Conservation (phyloP, 805 yeast species). For the Barnettozyma populi region DNA sequence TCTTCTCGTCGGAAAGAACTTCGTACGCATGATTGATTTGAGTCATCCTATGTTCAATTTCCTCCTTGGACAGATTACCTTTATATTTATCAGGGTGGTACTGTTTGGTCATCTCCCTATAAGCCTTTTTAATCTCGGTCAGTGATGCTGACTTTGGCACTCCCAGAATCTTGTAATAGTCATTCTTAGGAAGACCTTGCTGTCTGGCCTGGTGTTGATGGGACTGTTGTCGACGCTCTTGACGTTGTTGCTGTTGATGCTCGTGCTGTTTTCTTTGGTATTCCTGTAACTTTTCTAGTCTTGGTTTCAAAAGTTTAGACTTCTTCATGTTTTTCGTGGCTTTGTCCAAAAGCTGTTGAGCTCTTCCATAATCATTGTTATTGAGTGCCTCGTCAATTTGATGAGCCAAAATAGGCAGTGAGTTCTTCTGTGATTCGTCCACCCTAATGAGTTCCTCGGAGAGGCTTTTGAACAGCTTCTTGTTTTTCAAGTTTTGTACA, state of each 20-base stretch:
- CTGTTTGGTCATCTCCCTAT: constrained; percentile 69
- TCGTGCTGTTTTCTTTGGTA: constrained; percentile 32
- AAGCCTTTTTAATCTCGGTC: constrained; percentile 71
- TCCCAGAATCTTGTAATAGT: constrained; percentile 76
- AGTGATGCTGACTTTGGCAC: constrained; percentile 62
- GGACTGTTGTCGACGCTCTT: constrained; percentile 33
- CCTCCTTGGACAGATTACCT: constrained; percentile 57
- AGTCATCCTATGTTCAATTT: constrained; percentile 81
- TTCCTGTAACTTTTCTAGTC: constrained; percentile 26
- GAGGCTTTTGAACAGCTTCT: constrained; percentile 23
- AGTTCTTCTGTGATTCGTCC: constrained; percentile 20
- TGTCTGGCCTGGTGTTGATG: constrained; percentile 31
- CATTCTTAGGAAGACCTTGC: constrained; percentile 39
- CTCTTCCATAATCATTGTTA: constrained; percentile 33
- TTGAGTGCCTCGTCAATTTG: constrained; percentile 34
- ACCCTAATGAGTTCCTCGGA: constrained; percentile 23
- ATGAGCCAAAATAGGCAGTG: constrained; percentile 34
- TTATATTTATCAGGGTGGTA: constrained; percentile 92
- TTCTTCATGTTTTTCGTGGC: constrained; percentile 35
- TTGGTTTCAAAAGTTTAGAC: constrained; percentile 26
- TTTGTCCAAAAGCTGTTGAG: constrained; percentile 33
- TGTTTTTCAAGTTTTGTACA: constrained; percentile 32
- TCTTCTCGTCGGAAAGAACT: constrained; percentile 61
- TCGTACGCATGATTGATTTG: constrained; percentile 93
- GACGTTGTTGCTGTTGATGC: constrained; percentile 42